Base-by-base conservation (phyloP, 2,329 filamentous ascomycete species). In the Xylaria hypoxylon region DNA sequence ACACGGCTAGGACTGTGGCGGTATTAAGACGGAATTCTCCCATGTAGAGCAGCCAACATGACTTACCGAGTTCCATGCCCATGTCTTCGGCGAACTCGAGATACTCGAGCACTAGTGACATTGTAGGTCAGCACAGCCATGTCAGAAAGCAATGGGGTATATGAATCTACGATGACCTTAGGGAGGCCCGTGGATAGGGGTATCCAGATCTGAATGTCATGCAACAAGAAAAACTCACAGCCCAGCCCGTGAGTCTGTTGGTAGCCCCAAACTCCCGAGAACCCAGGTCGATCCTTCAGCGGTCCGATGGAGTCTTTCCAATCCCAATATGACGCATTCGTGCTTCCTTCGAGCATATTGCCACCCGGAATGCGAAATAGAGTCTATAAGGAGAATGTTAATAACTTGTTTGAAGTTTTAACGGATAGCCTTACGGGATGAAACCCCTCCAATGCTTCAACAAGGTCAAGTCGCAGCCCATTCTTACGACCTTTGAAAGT, bases 361-460 rank as follows among this genome's bases (percentile, higher is more conserved):
- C 88, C 89, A 5, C 90, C 90, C 0, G 89, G 89, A 64, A 90
- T 86, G 17, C 90, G 84, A 50, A 92, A 82, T 70, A 90, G 85
- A n/a, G 82, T 83, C 77, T 79, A 17, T 6, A 48, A 5, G 4
- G 8, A 2, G 31, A 51, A 28, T 38, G 56, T 70, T 6, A 67
- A 61, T 26, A 31, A 26, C 31, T 55, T n/a, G 28, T 26, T 42
- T 15, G 1, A 15, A 38, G 22, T 52, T 33, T 48, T 6, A 60
- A 26, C 10, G 33, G 33, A 26, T 33, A 45, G 17, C 64, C 79
- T 75, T 73, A 83, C 81, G 0, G 85, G 84, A 58, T 86, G 84
- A 1, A 89, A 73, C 7, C 79, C 82, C 2, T 82, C 84, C 2
- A 90, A 76, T 6, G 83, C 82, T 58, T 85, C 80, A 6, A 83